These are phyloP conservation scores for Mucor sp. DNA, from an alignment of 371 early-diverging fungal species.

Conservation along the genomic window DNA sequence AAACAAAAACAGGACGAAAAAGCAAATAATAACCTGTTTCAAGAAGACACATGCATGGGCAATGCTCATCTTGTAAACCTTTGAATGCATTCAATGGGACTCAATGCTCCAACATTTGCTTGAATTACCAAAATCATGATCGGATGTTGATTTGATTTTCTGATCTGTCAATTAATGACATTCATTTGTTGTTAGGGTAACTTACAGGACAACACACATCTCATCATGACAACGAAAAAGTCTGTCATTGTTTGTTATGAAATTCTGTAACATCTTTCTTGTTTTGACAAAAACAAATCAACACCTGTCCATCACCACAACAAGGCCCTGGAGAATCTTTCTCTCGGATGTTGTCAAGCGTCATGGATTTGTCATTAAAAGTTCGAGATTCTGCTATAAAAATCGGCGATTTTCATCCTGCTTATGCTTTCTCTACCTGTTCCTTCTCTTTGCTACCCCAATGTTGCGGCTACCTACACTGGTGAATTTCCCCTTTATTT, in stretches of 20 bases:
- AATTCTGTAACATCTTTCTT: neutral
- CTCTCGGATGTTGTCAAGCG: neutral
- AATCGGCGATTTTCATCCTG: neutral
- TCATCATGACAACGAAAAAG: neutral
- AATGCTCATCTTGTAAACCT: neutral
- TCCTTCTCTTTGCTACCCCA: neutral
- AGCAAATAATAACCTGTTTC: neutral
- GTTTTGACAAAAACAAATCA: neutral
- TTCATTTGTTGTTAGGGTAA: neutral
- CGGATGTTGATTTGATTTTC: neutral
- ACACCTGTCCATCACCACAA: neutral
- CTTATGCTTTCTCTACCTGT: neutral
- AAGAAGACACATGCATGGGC: neutral
- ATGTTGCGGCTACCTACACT: conserved; percentile 11
- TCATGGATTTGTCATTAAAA: conserved; percentile 1
- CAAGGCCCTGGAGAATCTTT: neutral
- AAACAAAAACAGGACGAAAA: neutral
- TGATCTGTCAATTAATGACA: neutral
- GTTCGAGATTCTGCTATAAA: neutral
- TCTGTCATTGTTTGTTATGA: neutral
- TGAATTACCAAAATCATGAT: neutral
- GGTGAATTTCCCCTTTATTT: neutral
- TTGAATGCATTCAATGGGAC: neutral
- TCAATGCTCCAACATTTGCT: neutral
- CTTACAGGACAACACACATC: neutral